These are phyloP conservation scores for Stephania yunnanensis DNA, from an alignment of 164 flowering plant species.

Conservation along the genomic window DNA sequence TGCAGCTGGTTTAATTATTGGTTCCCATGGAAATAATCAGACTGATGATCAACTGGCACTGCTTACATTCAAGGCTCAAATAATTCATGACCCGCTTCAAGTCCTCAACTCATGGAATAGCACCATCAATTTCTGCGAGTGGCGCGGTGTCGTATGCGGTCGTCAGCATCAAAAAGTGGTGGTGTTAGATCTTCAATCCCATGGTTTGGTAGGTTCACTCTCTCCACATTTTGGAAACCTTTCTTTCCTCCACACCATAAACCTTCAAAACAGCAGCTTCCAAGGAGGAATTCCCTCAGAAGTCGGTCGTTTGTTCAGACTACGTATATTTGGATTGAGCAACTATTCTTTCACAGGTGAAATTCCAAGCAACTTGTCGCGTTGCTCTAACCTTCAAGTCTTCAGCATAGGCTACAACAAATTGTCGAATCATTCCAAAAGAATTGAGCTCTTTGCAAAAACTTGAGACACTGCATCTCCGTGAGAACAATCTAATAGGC, in stretches of 20 bases:
- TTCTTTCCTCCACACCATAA: slow-evolving; percentile 5
- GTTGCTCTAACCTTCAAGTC: slow-evolving; percentile 1
- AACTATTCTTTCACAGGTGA: slow-evolving; percentile 10
- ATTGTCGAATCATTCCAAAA: slow-evolving; percentile 8
- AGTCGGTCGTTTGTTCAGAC: slow-evolving; percentile 10
- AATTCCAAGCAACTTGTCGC: slow-evolving; percentile 7
- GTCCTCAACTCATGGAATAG: slow-evolving; percentile 10
- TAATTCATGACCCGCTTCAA: not conserved
- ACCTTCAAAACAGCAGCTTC: slow-evolving; percentile 6
- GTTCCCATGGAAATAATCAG: slow-evolving; percentile 8
- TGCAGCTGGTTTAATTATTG: no score
- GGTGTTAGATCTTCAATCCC: no score
- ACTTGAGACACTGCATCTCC: not conserved
- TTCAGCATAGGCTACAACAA: not conserved
- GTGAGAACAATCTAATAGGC: not conserved
- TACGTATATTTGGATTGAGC: not conserved
- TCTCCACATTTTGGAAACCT: slow-evolving; percentile 15
- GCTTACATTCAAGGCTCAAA: slow-evolving; percentile 1
- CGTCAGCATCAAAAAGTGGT: no score
- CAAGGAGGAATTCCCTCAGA: slow-evolving; percentile 10
- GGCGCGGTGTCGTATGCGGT: no score
- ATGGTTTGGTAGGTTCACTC: no score
- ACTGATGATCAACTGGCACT: slow-evolving; percentile 11
- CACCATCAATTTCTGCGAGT: no score
- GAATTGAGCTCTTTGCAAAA: slow-evolving; percentile 7